These are phyloP conservation scores for Ustilago hordei DNA, from an alignment of 1,284 basidiomycete genomes.

Conservation along the genomic window DNA sequence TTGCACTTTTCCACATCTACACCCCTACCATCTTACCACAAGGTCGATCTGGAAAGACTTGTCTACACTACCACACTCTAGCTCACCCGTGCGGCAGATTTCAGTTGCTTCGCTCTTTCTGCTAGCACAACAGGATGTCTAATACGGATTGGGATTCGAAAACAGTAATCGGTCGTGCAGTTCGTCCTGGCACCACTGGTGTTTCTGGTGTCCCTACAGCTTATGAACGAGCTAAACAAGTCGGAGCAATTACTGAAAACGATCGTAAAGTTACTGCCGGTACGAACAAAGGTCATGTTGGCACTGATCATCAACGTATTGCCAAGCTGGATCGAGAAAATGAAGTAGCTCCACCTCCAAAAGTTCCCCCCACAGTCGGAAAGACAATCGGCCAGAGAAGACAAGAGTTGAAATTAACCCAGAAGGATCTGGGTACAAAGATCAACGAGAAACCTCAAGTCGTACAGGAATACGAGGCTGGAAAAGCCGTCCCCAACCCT, in stretches of 20 bases:
- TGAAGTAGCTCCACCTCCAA: slow-evolving; percentile 92
- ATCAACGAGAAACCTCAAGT: slow-evolving; percentile 90
- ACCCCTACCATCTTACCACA: background rate
- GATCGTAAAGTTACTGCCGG: slow-evolving; percentile 70
- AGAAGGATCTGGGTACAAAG: slow-evolving; percentile 94
- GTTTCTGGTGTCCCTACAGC: slow-evolving; percentile 74
- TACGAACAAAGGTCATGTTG: slow-evolving; percentile 63
- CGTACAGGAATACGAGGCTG: slow-evolving; percentile 85
- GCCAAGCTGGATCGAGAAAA: slow-evolving; percentile 73
- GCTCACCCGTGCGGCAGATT: background rate
- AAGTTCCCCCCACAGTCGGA: slow-evolving; percentile 82
- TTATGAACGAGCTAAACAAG: slow-evolving; percentile 69
- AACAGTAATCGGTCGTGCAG: slow-evolving; percentile 81
- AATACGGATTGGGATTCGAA: slow-evolving; percentile 61
- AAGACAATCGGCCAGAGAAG: slow-evolving; percentile 88
- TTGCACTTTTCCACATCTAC: background rate
- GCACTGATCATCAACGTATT: slow-evolving; percentile 66
- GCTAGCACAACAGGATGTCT: slow-evolving; percentile 26
- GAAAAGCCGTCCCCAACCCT: slow-evolving; percentile 88
- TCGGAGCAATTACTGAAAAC: slow-evolving; percentile 71
- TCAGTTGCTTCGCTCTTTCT: background rate
- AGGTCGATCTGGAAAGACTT: too few relatives aligned
- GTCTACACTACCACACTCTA: background rate
- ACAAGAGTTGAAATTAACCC: slow-evolving; percentile 81
- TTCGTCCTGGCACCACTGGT: slow-evolving; percentile 73